Evolutionary conservation across 768 basidiomycete genomes (phyloP).

Genomic region (Auricularia auricula-judae): DNA sequence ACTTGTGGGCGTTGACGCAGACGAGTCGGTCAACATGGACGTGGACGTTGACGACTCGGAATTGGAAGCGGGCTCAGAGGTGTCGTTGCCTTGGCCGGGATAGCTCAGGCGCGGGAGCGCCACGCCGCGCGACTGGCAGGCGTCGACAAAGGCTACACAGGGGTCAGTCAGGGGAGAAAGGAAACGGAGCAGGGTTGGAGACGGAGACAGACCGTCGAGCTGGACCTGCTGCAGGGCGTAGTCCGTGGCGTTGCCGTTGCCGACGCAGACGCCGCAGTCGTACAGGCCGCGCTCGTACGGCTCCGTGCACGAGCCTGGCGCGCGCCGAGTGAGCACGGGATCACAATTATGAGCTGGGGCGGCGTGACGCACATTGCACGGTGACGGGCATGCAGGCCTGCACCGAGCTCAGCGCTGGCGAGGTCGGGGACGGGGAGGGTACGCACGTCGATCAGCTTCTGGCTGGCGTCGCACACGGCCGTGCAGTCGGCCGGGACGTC

Average conservation of each 20-base stretch:
- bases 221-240: not conserved
- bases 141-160: not conserved
- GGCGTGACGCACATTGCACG: not conserved
- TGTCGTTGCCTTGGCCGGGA: not conserved
- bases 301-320: not conserved
- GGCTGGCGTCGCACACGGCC: not conserved
- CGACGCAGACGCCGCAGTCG: not conserved
- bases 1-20: too few relatives aligned
- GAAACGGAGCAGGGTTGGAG: not conserved
- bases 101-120: not conserved
- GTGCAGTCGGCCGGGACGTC: not conserved
- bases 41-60: too few relatives aligned
- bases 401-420: not conserved
- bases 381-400: not conserved
- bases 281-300: not conserved
- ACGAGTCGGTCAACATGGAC: too few relatives aligned
- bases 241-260: not conserved
- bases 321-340: not conserved
- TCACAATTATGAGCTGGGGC: not conserved
- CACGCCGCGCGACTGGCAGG: not conserved
- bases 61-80: too few relatives aligned
- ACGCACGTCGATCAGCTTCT: not conserved
- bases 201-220: not conserved
- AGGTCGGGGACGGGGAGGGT: not conserved
- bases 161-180: not conserved